Conservation (phyloP, 2,329 filamentous ascomycete genomes). For the Colletotrichum sp. region DNA sequence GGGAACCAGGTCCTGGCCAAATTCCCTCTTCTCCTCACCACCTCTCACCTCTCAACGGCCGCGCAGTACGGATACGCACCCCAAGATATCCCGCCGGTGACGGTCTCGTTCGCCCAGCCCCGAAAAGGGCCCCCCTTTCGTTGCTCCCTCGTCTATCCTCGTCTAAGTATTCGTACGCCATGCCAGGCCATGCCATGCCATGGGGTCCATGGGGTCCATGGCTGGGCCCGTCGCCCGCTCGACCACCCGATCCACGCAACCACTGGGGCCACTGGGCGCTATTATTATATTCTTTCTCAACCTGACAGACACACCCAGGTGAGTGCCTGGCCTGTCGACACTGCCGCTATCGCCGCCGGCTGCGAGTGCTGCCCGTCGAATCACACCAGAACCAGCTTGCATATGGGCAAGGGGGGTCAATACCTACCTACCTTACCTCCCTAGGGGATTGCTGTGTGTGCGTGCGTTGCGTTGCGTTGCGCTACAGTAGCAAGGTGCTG, state of each 20-base stretch:
- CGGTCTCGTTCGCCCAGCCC: background rate
- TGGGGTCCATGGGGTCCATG: background rate
- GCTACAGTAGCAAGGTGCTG: background rate
- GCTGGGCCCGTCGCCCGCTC: slow-evolving; percentile 5
- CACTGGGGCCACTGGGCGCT: background rate
- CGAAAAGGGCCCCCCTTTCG: background rate
- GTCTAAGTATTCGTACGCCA: background rate
- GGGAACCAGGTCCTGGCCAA: slow-evolving; percentile 2
- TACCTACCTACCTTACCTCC: background rate
- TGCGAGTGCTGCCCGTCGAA: slow-evolving; percentile 15
- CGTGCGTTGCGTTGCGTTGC: slow-evolving; percentile 12
- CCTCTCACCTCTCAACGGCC: background rate
- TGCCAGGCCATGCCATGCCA: background rate
- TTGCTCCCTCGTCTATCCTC: background rate
- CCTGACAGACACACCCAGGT: background rate
- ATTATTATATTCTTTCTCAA: slow-evolving; percentile 14
- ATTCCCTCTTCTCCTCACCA: background rate
- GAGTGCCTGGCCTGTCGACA: background rate
- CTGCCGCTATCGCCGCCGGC: slow-evolving; percentile 9
- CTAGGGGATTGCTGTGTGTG: slow-evolving; percentile 3
- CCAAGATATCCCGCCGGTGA: background rate
- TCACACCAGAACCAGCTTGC: slow-evolving; percentile 21
- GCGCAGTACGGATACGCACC: background rate
- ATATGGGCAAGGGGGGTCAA: slow-evolving; percentile 7
- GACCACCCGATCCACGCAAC: slow-evolving; percentile 6